These are phyloP conservation scores for Tagetes patula DNA, from an alignment of 129 eudicot genomes.

Conservation along the genomic window DNA sequence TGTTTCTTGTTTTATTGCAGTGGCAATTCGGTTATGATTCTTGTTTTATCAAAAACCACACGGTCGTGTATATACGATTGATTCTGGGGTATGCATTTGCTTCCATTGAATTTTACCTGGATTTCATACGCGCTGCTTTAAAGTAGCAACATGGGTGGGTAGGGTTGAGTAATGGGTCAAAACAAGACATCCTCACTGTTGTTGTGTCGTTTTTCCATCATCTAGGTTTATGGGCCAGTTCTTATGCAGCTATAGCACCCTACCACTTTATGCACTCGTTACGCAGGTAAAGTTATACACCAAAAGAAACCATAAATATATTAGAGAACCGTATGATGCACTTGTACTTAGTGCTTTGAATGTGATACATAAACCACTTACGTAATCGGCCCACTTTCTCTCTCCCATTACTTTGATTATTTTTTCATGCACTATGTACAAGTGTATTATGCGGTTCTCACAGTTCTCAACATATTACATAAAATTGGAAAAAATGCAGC, in stretches of 20 bases:
- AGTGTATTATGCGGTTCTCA: no score
- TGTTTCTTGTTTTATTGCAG: slow-evolving; percentile 42
- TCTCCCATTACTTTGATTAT: no score
- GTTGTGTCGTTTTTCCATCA: slow-evolving; percentile 12
- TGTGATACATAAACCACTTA: no score
- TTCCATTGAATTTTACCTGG: background rate
- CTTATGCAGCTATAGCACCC: slow-evolving; percentile 95
- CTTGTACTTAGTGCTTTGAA: no score
- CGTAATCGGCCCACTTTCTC: no score
- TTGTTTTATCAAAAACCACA: slow-evolving; percentile 87
- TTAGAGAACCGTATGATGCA: no score
- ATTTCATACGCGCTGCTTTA: background rate
- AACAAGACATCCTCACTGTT: slow-evolving; percentile 4
- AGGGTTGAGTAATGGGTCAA: background rate
- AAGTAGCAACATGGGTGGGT: background rate
- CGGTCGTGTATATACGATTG: slow-evolving; percentile 71
- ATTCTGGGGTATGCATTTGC: slow-evolving; percentile 56
- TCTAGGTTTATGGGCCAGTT: slow-evolving; percentile 88
- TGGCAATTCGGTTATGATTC: slow-evolving; percentile 96
- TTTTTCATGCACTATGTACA: no score
- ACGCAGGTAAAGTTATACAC: slow-evolving; percentile 70
- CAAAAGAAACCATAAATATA: background rate
- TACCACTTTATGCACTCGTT: slow-evolving; percentile 96
- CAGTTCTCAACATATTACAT: no score
- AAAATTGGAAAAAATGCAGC: no score